Percentiles rank a stretch among this genome's conserved stretches.
phyloP scores from a whole-genome alignment of 1,139 yeast genomes.

The Hanseniaspora uvarum region DNA sequence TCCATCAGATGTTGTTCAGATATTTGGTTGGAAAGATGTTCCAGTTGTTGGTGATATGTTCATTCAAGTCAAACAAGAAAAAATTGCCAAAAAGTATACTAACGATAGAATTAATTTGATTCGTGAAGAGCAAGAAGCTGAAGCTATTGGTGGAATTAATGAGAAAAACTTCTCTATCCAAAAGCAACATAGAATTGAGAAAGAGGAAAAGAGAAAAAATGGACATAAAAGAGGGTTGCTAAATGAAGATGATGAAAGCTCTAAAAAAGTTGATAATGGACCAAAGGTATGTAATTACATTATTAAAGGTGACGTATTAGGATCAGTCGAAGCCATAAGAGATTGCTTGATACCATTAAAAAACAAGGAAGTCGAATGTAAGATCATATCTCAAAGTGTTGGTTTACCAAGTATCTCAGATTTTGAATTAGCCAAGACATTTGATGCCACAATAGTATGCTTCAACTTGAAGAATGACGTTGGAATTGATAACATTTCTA shows the following conservation, averaged over 20 bases:
- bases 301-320: constrained; percentile 80
- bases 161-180: constrained; percentile 30
- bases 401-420: constrained; percentile 82
- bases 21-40: constrained; percentile 88
- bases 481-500: constrained; percentile 53
- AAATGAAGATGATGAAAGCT: constrained; percentile 29
- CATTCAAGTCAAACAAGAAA: constrained; percentile 64
- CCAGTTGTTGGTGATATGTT: constrained; percentile 89
- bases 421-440: constrained; percentile 65
- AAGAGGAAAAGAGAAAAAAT: constrained; percentile 19
- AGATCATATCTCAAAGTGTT: constrained; percentile 62
- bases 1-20: constrained; percentile 86
- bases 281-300: constrained; percentile 49
- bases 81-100: constrained; percentile 63
- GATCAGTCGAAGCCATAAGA: constrained; percentile 52
- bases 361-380: constrained; percentile 67
- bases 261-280: constrained; percentile 19
- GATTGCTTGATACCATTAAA: constrained; percentile 77
- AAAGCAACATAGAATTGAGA: constrained; percentile 32
- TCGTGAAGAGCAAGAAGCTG: constrained; percentile 50
- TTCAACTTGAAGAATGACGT: constrained; percentile 68
- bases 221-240: constrained; percentile 40
- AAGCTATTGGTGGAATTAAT: constrained; percentile 63
- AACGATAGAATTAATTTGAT: constrained; percentile 49
- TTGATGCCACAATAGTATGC: constrained; percentile 63